Evolutionary conservation across 75 land plant species (phyloP).

Genomic region (Ceratopteris richardii): DNA sequence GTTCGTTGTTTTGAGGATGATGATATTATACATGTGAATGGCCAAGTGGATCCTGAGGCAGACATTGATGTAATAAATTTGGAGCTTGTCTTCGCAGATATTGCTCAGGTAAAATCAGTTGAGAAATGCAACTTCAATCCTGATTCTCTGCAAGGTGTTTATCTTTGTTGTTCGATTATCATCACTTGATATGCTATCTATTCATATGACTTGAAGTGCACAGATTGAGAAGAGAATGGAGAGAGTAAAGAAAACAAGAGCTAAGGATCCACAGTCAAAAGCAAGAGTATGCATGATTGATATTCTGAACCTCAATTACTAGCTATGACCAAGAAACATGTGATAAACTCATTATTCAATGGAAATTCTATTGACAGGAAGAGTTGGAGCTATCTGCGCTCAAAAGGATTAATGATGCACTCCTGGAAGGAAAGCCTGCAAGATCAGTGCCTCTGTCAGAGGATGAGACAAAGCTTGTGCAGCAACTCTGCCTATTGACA

Average conservation of each 20-base stretch:
- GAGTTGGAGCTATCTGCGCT: conserved; percentile 72
- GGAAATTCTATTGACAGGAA: too few relatives aligned
- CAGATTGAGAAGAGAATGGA: conserved; percentile 99
- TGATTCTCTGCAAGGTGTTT: not conserved
- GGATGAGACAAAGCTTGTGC: conserved; percentile 66
- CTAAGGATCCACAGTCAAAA: conserved; percentile 84
- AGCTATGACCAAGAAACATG: too few relatives aligned
- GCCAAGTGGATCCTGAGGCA: conserved; percentile 88
- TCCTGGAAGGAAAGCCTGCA: conserved; percentile 90
- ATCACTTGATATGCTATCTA: not conserved
- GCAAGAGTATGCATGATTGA: conserved; percentile 61
- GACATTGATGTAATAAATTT: conserved; percentile 96
- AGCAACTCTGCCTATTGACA: conserved; percentile 90
- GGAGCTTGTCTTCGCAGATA: conserved; percentile 88
- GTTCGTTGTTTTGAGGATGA: conserved; percentile 98
- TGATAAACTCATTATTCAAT: too few relatives aligned
- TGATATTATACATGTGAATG: conserved; percentile 95
- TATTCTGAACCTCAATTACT: too few relatives aligned
- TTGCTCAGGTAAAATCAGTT: conserved; percentile 67
- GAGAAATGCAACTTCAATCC: not conserved
- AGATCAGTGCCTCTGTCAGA: conserved; percentile 69
- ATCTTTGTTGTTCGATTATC: not conserved
- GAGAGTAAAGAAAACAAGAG: conserved; percentile 78
- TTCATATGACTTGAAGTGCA: conserved; percentile 13
- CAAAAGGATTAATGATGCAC: conserved; percentile 61